Evolutionary conservation across 176 grass and related monocot species (phyloP), one percentile per base, ranked within the genome.

Genomic region (Eleusine coracana): DNA sequence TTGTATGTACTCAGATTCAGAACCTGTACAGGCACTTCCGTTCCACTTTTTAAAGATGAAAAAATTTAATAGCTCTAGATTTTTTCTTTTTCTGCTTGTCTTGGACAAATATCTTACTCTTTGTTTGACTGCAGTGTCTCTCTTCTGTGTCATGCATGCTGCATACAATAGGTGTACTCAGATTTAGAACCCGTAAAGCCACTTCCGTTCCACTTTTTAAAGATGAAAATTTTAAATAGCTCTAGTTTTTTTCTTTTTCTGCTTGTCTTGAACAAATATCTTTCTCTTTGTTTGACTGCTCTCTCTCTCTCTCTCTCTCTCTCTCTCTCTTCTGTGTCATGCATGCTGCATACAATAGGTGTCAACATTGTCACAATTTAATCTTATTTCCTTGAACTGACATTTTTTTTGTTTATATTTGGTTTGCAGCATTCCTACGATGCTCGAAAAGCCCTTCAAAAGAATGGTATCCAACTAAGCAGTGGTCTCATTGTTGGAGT

Each of bases 391-490:
- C 31, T 34, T 34, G 79, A 69, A 69, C 74, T 90, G 62, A 83
- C 36, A 48, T 20, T 48, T 67, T 37, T 46, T 10, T 79, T 21
- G 39, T 27, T 73, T 39, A 1, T 77, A 11, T 67, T 76, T 87
- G 62, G 48, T 76, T 73, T 82, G 55, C 66, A 99, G 97, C 81
- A 23, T 75, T 87, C 76, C 3, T 99, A 96, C 4, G 87, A 94
- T 81, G 91, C 93, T 36, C 84, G 20, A 64, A 99, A 93, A 79
- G 97, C 97, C 73, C 87, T 99, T 77, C 89, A 88, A 85, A 99
- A 92, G 77, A 89, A 92, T 80, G 91, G 91, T 18, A 87, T 83
- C 42, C 97, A 96, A 31, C 75, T 99, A 73, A 94, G 79, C 45
- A 94, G 77, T 41, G 89, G 83, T 17, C 49, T 99, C 34, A 96